Conservation (phyloP, 2,329 filamentous ascomycete genomes). For the Talaromyces sp. region DNA sequence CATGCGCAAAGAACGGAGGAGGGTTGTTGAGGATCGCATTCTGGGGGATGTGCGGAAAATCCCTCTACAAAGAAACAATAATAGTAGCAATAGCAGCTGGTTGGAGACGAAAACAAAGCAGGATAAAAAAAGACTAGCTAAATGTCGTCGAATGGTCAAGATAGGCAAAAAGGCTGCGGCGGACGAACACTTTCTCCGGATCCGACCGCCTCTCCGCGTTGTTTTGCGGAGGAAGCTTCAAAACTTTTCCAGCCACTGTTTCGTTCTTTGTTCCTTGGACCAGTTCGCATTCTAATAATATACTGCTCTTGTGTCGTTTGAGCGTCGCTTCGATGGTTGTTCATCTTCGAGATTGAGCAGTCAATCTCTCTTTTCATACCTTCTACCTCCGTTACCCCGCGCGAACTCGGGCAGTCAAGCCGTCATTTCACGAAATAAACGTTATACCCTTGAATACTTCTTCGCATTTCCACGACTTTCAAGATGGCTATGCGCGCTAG, state of each 20-base stretch:
- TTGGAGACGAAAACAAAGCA: background rate
- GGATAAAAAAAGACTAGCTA: background rate
- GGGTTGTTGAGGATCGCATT: constrained; percentile 17
- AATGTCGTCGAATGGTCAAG: background rate
- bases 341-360: constrained; percentile 1
- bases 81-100: background rate
- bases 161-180: constrained; percentile 14
- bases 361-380: constrained; percentile 9
- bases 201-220: constrained; percentile 16
- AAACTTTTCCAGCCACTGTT: background rate
- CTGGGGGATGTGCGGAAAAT: background rate
- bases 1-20: constrained; percentile 20
- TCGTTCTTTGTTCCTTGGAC: background rate
- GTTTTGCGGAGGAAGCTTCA: background rate
- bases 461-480: background rate
- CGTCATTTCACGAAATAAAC: background rate
- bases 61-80: background rate
- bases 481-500: constrained; percentile 52
- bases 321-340: constrained; percentile 1
- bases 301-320: background rate
- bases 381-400: constrained; percentile 6
- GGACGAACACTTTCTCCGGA: constrained; percentile 23
- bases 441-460: background rate
- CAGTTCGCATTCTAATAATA: background rate
- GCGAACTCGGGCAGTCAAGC: background rate